phyloP scores from a whole-genome alignment of 1,284 basidiomycete genomes.

The Cerrena zonata region DNA sequence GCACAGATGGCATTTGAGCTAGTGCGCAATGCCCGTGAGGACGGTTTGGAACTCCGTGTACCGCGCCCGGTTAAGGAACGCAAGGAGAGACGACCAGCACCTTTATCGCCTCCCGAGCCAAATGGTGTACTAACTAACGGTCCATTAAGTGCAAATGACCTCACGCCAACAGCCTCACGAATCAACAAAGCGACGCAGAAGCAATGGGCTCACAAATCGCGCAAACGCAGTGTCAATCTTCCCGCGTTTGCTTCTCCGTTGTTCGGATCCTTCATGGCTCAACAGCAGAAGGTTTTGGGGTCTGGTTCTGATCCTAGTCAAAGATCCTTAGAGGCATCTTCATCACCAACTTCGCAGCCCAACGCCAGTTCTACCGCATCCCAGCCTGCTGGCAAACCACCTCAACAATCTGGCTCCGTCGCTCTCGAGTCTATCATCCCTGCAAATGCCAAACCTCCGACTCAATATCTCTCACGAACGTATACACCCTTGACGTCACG shows the following conservation, averaged over 20 bases:
- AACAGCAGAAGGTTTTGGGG: slow-evolving; percentile 41
- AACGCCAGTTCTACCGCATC: background rate
- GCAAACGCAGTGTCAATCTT: slow-evolving; percentile 32
- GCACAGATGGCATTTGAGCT: slow-evolving; percentile 66
- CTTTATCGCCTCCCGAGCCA: background rate
- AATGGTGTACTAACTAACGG: background rate
- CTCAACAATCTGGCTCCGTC: slow-evolving; percentile 52
- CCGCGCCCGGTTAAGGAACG: slow-evolving; percentile 37
- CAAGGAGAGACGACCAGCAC: slow-evolving; percentile 28
- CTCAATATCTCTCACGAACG: slow-evolving; percentile 68
- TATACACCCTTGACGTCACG: slow-evolving; percentile 65
- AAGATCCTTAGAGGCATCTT: slow-evolving; percentile 19
- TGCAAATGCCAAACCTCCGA: slow-evolving; percentile 79
- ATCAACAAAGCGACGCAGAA: slow-evolving; percentile 28
- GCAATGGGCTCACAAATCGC: slow-evolving; percentile 12
- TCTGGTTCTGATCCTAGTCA: slow-evolving; percentile 24
- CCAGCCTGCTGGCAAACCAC: slow-evolving; percentile 5
- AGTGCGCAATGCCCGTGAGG: slow-evolving; percentile 67
- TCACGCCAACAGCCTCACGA: slow-evolving; percentile 11
- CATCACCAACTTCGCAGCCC: slow-evolving; percentile 10
- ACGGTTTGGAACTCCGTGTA: slow-evolving; percentile 53
- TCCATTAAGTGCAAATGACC: background rate
- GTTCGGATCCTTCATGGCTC: slow-evolving; percentile 52
- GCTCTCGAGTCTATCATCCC: slow-evolving; percentile 89
- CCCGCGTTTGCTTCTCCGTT: slow-evolving; percentile 43